phyloP scores from a whole-genome alignment of 1,284 basidiomycete genomes.

The Coriolopsis trogii region DNA sequence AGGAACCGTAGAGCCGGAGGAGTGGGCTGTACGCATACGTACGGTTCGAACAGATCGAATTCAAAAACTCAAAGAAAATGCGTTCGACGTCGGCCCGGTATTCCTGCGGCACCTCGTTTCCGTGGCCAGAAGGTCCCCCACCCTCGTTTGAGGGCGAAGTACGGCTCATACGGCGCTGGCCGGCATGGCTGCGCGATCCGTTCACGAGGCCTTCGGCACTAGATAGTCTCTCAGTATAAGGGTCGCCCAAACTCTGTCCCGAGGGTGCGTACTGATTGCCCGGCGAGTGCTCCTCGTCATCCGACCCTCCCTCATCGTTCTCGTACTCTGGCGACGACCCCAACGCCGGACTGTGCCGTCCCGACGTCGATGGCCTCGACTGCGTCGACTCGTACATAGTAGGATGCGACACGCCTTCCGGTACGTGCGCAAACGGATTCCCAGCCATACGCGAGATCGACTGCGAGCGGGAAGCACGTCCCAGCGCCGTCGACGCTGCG shows the following conservation, averaged over 20 bases:
- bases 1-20: slow-evolving; percentile 2
- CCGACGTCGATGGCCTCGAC: slow-evolving; percentile 37
- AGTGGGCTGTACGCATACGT: slow-evolving; percentile 37
- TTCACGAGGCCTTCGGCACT: slow-evolving; percentile 27
- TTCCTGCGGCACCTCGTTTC: slow-evolving; percentile 79
- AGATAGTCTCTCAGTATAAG: slow-evolving; percentile 24
- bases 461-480: slow-evolving; percentile 63
- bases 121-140: slow-evolving; percentile 35
- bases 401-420: slow-evolving; percentile 30
- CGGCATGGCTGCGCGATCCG: slow-evolving; percentile 26
- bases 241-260: slow-evolving; percentile 12
- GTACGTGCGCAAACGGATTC: slow-evolving; percentile 49
- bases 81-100: slow-evolving; percentile 84
- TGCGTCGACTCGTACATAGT: slow-evolving; percentile 29
- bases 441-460: slow-evolving; percentile 53
- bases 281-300: slow-evolving; percentile 35
- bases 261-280: slow-evolving; percentile 24
- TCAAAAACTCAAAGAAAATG: slow-evolving; percentile 92
- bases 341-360: slow-evolving; percentile 31
- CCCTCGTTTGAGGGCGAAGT: slow-evolving; percentile 35
- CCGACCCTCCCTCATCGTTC: slow-evolving; percentile 46
- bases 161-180: slow-evolving; percentile 33
- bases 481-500: slow-evolving; percentile 41
- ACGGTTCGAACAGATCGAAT: slow-evolving; percentile 90
- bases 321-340: slow-evolving; percentile 39